Evolutionary conservation across 2,329 filamentous ascomycete genomes (phyloP).

Genomic region (Dichotomopilus funicola): DNA sequence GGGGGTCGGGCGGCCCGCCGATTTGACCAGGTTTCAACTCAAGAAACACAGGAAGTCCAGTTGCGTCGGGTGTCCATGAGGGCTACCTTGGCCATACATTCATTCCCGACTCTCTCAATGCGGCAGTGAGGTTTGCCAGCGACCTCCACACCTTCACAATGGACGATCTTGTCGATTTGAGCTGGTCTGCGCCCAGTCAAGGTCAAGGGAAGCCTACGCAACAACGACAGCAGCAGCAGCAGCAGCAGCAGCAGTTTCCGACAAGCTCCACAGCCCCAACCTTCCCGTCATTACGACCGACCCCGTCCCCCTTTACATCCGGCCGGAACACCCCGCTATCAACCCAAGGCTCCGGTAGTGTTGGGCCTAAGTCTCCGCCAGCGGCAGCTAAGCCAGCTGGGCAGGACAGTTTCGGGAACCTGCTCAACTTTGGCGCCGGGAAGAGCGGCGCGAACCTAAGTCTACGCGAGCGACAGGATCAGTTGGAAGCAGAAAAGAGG

Average conservation of each 20-base stretch:
- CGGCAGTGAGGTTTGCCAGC: neutral
- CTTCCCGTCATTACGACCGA: slow-evolving; percentile 48
- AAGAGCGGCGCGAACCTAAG: slow-evolving; percentile 65
- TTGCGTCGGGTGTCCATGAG: neutral
- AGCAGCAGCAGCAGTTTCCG: slow-evolving; percentile 34
- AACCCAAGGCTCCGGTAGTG: slow-evolving; percentile 39
- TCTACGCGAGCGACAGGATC: slow-evolving; percentile 70
- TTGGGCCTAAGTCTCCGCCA: too few species aligned
- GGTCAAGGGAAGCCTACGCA: slow-evolving; percentile 21
- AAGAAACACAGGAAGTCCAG: too few species aligned
- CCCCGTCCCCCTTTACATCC: slow-evolving; percentile 49
- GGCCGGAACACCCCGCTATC: slow-evolving; percentile 52
- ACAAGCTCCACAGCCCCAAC: slow-evolving; percentile 38
- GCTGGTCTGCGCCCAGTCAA: slow-evolving; percentile 45
- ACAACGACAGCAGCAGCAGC: slow-evolving; percentile 24
- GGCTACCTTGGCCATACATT: neutral
- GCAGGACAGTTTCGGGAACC: slow-evolving; percentile 70
- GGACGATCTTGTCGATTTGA: slow-evolving; percentile 56
- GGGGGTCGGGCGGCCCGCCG: too few species aligned
- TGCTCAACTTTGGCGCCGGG: slow-evolving; percentile 57
- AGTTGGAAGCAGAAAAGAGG: slow-evolving; percentile 57
- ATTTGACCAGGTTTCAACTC: too few species aligned
- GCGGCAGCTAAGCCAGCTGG: slow-evolving; percentile 41
- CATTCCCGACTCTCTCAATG: neutral
- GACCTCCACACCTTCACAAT: slow-evolving; percentile 31